Percentiles rank a stretch among this genome's conserved stretches.
These are phyloP conservation scores for Yamadazyma diddensiae DNA, from an alignment of 1,139 yeast species.

Conservation along the genomic window DNA sequence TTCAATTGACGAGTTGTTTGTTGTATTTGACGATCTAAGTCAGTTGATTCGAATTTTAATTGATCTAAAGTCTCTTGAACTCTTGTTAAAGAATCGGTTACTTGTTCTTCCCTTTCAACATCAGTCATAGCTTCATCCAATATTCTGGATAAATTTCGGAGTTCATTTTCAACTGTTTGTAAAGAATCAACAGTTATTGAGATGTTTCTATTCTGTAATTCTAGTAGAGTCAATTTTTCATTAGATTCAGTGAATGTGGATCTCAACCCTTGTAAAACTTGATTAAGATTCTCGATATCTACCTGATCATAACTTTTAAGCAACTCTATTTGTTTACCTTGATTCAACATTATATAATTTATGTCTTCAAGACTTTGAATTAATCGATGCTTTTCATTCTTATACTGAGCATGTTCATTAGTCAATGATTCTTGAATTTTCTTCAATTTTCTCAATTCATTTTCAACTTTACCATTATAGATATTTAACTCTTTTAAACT, in stretches of 20 bases:
- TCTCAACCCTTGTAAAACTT: slow-evolving; percentile 55
- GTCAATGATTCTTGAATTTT: slow-evolving; percentile 62
- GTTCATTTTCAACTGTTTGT: slow-evolving; percentile 52
- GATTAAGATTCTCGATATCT: slow-evolving; percentile 56
- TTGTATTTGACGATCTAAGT: slow-evolving; percentile 48
- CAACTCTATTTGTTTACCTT: slow-evolving; percentile 57
- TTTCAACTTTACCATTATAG: slow-evolving; percentile 59
- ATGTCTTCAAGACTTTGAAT: slow-evolving; percentile 56
- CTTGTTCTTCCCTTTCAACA: slow-evolving; percentile 44
- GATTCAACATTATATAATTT: slow-evolving; percentile 51
- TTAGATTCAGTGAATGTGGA: slow-evolving; percentile 45
- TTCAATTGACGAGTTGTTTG: slow-evolving; percentile 53
- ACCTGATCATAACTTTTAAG: slow-evolving; percentile 60
- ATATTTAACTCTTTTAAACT: slow-evolving; percentile 47
- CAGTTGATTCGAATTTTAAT: slow-evolving; percentile 42
- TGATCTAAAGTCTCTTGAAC: slow-evolving; percentile 49
- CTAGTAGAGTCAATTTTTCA: slow-evolving; percentile 38
- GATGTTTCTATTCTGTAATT: slow-evolving; percentile 49
- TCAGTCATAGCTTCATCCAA: slow-evolving; percentile 60
- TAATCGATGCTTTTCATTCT: slow-evolving; percentile 56
- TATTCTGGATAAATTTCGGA: slow-evolving; percentile 47
- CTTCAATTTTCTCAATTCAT: slow-evolving; percentile 61
- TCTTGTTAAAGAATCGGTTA: slow-evolving; percentile 35
- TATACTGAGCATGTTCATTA: slow-evolving; percentile 65
- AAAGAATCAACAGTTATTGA: slow-evolving; percentile 60